phyloP scores from a whole-genome alignment of 805 yeast genomes.

The Candida pseudofarinosa region DNA sequence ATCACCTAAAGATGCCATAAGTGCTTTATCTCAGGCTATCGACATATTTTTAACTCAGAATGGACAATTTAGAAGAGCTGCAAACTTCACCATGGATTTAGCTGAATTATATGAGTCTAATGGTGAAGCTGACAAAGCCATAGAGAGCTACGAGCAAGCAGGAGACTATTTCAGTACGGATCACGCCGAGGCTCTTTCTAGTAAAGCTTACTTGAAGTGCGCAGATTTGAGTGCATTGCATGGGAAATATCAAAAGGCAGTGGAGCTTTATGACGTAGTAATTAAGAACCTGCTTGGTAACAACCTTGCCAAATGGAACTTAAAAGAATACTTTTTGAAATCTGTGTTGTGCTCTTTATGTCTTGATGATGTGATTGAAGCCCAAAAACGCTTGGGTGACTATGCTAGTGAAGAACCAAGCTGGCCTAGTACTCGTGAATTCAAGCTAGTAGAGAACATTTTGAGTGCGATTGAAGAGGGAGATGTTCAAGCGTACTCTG shows the following conservation, averaged over 20 bases:
- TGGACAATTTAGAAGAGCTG: slow-evolving; percentile 96
- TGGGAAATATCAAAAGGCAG: slow-evolving; percentile 73
- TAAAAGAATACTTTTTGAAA: slow-evolving; percentile 88
- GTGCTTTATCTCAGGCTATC: slow-evolving; percentile 71
- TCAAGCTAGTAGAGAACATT: slow-evolving; percentile 59
- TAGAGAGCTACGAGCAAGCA: slow-evolving; percentile 80
- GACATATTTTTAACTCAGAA: slow-evolving; percentile 72
- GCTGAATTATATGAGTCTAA: slow-evolving; percentile 81
- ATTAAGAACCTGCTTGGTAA: slow-evolving; percentile 74
- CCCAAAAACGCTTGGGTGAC: slow-evolving; percentile 62
- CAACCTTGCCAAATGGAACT: slow-evolving; percentile 79
- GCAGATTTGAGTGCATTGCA: slow-evolving; percentile 77
- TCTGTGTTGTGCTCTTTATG: slow-evolving; percentile 81
- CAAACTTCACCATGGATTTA: slow-evolving; percentile 87
- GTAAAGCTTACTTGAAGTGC: slow-evolving; percentile 81
- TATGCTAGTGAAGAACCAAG: slow-evolving; percentile 69
- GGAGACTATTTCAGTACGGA: slow-evolving; percentile 96
- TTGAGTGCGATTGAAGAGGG: slow-evolving; percentile 75
- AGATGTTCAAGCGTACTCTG: slow-evolving; percentile 71
- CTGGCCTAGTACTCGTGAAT: slow-evolving; percentile 75
- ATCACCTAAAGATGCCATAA: slow-evolving; percentile 73
- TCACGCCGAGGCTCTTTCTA: slow-evolving; percentile 85
- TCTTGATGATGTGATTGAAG: slow-evolving; percentile 81
- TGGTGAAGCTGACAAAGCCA: slow-evolving; percentile 64
- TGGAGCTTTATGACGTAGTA: slow-evolving; percentile 70